These are phyloP conservation scores for Hordeum pubiflorum DNA, from an alignment of 202 grass and related monocot species.

Conservation along the genomic window DNA sequence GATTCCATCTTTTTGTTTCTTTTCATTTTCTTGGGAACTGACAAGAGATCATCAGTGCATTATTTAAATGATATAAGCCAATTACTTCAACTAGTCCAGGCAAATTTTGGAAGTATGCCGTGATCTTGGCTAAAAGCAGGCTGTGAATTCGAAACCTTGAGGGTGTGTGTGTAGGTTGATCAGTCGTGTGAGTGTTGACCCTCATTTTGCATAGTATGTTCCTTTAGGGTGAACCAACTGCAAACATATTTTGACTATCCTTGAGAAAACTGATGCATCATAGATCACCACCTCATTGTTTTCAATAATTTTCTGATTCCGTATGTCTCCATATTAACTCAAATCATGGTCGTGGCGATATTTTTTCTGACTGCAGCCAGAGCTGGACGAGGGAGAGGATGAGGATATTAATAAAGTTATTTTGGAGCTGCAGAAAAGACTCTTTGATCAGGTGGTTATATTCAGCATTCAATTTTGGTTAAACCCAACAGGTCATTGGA, in stretches of 20 bases:
- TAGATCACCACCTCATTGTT: background rate
- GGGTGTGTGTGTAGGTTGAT: background rate
- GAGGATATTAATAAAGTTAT: slow-evolving; percentile 51
- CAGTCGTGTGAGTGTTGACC: background rate
- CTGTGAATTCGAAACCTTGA: background rate
- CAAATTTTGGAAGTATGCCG: background rate
- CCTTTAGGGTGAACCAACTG: background rate
- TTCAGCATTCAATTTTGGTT: background rate
- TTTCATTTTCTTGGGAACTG: background rate
- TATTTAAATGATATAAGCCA: background rate
- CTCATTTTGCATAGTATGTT: background rate
- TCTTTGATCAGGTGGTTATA: slow-evolving; percentile 48
- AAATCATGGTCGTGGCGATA: background rate
- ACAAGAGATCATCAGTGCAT: background rate
- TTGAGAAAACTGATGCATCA: background rate
- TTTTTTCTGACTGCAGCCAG: slow-evolving; percentile 36
- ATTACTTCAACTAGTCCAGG: background rate
- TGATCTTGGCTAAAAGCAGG: background rate
- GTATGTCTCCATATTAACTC: background rate
- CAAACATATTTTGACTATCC: background rate
- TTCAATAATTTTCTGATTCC: background rate
- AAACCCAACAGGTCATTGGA: background rate
- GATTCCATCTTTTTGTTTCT: background rate
- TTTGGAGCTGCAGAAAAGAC: slow-evolving; percentile 50
- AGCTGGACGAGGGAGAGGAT: slow-evolving; percentile 51